phyloP scores from a whole-genome alignment of 495 filamentous ascomycete species.

The Neurospora sp. region DNA sequence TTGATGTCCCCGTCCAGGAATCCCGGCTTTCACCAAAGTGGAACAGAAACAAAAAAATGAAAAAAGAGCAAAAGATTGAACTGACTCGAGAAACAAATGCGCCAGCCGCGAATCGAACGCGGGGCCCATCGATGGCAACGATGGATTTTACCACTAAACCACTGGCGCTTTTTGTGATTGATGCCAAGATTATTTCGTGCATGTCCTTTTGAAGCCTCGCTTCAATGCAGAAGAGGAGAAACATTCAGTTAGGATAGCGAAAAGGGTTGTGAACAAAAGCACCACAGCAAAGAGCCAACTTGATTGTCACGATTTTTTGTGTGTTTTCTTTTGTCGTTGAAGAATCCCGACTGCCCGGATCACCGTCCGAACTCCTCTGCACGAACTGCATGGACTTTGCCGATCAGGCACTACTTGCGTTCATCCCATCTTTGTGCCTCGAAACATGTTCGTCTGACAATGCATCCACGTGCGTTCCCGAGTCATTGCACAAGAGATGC shows the following conservation, averaged over 20 bases:
- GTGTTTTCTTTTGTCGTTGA: not conserved
- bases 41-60: not conserved
- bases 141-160: slow-evolving; percentile 46
- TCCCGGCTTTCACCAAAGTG: not conserved
- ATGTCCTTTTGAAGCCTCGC: not conserved
- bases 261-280: too few relatives aligned
- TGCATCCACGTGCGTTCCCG: not conserved
- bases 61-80: not conserved
- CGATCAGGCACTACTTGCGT: not conserved
- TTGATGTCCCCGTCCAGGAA: too few relatives aligned
- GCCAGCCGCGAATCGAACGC: slow-evolving; percentile 41
- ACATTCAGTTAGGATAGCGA: too few relatives aligned
- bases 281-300: too few relatives aligned
- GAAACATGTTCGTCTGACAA: not conserved
- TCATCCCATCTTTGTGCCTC: not conserved
- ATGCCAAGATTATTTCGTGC: not conserved
- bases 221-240: too few relatives aligned
- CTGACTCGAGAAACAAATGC: slow-evolving; percentile 13
- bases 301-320: too few relatives aligned
- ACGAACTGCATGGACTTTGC: not conserved
- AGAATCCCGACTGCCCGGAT: not conserved
- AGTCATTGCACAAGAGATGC: not conserved
- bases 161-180: slow-evolving; percentile 12
- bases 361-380: not conserved
- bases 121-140: slow-evolving; percentile 45